phyloP scores from a whole-genome alignment of 257 asterid genomes.

The Solanum appendiculatum region DNA sequence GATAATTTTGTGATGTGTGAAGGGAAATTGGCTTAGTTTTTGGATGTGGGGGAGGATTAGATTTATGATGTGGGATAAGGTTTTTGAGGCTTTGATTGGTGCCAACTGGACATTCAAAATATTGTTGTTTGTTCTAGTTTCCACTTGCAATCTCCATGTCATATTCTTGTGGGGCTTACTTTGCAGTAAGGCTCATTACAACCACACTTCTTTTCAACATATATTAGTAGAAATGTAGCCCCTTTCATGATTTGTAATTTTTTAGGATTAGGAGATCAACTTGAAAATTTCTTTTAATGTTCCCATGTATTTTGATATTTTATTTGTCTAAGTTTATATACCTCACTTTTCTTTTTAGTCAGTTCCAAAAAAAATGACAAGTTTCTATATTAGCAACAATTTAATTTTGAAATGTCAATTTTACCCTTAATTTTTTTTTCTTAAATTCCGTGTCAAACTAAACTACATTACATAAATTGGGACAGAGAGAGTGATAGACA shows the following conservation, averaged over 20 bases:
- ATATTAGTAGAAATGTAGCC: neutral
- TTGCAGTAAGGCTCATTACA: neutral
- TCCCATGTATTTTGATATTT: neutral
- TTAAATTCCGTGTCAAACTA: too few relatives aligned
- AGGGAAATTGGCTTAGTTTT: conserved; percentile 21
- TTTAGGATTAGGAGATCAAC: neutral
- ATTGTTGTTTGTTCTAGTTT: conserved; percentile 1
- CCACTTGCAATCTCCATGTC: conserved; percentile 33
- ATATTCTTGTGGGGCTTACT: neutral
- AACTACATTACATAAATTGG: neutral
- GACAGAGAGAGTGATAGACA: neutral
- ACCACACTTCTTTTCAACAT: neutral
- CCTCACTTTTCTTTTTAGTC: neutral
- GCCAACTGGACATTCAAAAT: conserved; percentile 25
- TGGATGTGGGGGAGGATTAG: conserved; percentile 24
- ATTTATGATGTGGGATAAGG: conserved; percentile 49
- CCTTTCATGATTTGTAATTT: neutral
- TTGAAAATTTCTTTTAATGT: neutral
- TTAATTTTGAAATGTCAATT: neutral
- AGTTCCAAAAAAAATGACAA: too few relatives aligned
- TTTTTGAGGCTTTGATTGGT: conserved; percentile 23
- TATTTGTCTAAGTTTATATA: too few relatives aligned
- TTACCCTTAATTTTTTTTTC: too few relatives aligned
- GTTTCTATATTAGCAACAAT: neutral
- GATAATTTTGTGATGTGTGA: conserved; percentile 19